Percentiles rank a stretch among this genome's conserved stretches.
Evolutionary conservation across 805 yeast genomes (phyloP).

Genomic region (Kuraishia ogatae): DNA sequence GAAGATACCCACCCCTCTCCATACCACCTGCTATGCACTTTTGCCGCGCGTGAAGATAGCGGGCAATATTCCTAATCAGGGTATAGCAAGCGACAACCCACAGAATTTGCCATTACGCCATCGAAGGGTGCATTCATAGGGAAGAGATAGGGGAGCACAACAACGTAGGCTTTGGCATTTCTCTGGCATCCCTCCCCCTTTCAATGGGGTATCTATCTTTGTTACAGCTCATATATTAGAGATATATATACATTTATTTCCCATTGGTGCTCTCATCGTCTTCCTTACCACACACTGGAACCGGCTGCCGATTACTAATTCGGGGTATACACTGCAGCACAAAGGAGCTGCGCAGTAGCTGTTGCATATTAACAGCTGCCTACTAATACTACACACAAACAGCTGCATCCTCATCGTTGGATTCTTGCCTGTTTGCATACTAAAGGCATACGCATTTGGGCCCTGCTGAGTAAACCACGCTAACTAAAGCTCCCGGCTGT

Average conservation of each 20-base stretch:
- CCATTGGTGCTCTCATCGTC: too few relatives aligned
- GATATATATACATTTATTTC: too few relatives aligned
- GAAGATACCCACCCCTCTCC: neutral
- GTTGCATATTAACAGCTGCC: too few relatives aligned
- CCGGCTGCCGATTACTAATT: neutral
- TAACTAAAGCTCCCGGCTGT: neutral
- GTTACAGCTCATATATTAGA: too few relatives aligned
- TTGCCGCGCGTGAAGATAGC: neutral
- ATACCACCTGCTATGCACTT: neutral
- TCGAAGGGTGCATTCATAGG: neutral
- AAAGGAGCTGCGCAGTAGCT: too few relatives aligned
- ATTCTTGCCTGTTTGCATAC: too few relatives aligned
- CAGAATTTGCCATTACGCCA: neutral
- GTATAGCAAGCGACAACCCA: neutral
- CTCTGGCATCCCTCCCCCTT: too few relatives aligned
- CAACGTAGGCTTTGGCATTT: too few relatives aligned
- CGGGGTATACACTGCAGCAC: neutral
- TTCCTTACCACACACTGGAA: neutral
- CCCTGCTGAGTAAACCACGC: neutral
- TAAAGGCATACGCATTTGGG: neutral
- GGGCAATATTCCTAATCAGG: neutral
- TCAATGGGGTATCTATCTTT: too few relatives aligned
- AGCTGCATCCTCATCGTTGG: too few relatives aligned
- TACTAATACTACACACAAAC: too few relatives aligned
- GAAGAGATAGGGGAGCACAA: too few relatives aligned